Base-by-base conservation (phyloP, 225 moss, liverwort and hornwort genomes). In the Marchantia polymorpha region DNA sequence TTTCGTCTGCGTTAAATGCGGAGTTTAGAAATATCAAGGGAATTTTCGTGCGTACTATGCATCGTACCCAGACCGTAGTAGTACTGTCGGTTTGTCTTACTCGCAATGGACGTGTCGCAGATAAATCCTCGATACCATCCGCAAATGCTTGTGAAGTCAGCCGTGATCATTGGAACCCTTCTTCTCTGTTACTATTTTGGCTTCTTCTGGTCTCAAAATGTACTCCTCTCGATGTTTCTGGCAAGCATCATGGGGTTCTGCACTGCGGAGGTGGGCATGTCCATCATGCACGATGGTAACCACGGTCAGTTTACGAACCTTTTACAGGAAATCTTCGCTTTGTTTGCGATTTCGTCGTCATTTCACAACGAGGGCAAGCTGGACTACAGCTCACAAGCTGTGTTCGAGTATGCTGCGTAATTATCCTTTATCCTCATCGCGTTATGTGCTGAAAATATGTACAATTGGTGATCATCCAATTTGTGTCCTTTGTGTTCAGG, bases 241-340 rank as follows among this genome's bases (percentile, higher is more conserved):
- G 92, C 92, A 11, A 66, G 86, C 71, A 83, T 87, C 13, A 95
- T 99, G 94, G 99, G 99, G 72, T 93, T 99, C 81, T 95, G 92
- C 85, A 90, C 92, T 66, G 95, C 92, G n/a, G 93, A 99, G 88
- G 92, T 99, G 55, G 99, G 99, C 80, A 83, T 99, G 25, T 99
- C 92, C 29, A 91, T 99, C 73, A 92, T 93, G 84, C 99, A 99
- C 83, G 99, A 99, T 84, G 99, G 92, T 39, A 99, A 99, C 75
- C 99, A 99, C 78, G 99, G 96, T 94, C 78, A 83, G 83, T 68
- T 64, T 25, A 51, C 49, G 13, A 71, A 46, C 19, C 19, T 54
- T 9, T 76, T 66, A n/a, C 25, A 17, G 3, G n/a, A 66, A 27
- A 10, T 6, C 13, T 67, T 27, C 12, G 31, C 11, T 20, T 6